Evolutionary conservation across 2,329 filamentous ascomycete genomes (phyloP), one percentile per base, ranked within the genome.

Genomic region (Emmonsiellopsis sp.): DNA sequence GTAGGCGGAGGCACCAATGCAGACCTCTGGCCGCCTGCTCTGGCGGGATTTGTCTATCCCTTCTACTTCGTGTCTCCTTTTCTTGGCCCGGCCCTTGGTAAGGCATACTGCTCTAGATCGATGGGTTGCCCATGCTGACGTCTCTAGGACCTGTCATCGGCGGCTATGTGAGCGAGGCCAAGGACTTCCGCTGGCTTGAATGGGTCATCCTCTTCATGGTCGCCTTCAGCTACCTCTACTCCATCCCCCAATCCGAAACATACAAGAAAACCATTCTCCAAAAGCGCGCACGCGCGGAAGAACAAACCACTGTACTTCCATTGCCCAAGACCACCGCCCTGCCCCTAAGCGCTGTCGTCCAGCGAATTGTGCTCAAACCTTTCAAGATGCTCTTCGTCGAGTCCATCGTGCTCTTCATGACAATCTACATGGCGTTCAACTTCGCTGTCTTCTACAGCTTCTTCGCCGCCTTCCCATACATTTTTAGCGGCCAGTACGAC

Each of bases 181-280:
- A 31, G 11, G 45, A 34, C 45, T 48, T 48, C 21, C 45, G 31
- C 45, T 34, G 45, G 21, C 21, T 44, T 1, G 42, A 68, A 56
- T 69, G 62, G 58, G 56, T 66, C 44, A 63, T 60, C n/a, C 56
- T 66, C 33, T 62, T 67, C 53, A 57, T 68, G 45, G 52, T 58
- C 37, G 52, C 61, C n/a, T 58, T 56, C 27, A 62, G 62, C n/a
- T 63, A 64, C 51, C 53, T 68, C 21, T 60, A 65, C 31, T 62
- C 60, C 17, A 21, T 68, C 49, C 63, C 62, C 37, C 61, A 63
- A 48, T 60, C 59, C 5, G 67, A 70, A 55, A 66, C 64, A 2
- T 70, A 69, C 49, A 61, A 60, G 34, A 60, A 56, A 49, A 58
- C 56, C 13, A 61, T 61, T 43, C 55, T 61, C 5, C 50, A 59